Percentiles rank a stretch among this genome's conserved stretches.
Conservation (phyloP, 1,284 basidiomycete genomes). For the Meira miltonrushii region DNA sequence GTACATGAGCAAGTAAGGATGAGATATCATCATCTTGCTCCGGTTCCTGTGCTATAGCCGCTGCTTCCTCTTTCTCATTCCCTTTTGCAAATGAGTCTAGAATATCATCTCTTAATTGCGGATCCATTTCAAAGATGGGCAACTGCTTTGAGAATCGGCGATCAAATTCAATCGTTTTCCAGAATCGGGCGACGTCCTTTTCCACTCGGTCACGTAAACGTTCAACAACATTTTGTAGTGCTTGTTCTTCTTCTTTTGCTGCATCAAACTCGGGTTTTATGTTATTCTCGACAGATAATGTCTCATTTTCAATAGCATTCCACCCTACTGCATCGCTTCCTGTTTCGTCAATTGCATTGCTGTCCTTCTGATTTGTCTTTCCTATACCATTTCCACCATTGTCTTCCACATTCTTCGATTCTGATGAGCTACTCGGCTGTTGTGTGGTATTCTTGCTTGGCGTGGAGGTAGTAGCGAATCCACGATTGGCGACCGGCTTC, state of each 20-base stretch:
- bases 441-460: slow-evolving; percentile 65
- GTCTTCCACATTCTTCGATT: not conserved
- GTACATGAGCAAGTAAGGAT: slow-evolving; percentile 1
- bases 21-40: not conserved
- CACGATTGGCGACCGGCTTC: slow-evolving; percentile 41
- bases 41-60: not conserved
- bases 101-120: slow-evolving; percentile 61
- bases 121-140: slow-evolving; percentile 64
- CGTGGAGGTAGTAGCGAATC: slow-evolving; percentile 60
- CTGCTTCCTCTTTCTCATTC: not conserved
- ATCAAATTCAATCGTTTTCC: slow-evolving; percentile 76
- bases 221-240: slow-evolving; percentile 57
- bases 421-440: not conserved
- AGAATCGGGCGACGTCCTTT: slow-evolving; percentile 71
- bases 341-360: slow-evolving; percentile 24
- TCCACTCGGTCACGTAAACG: slow-evolving; percentile 80
- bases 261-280: slow-evolving; percentile 23
- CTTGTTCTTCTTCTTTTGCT: slow-evolving; percentile 44
- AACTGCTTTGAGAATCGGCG: slow-evolving; percentile 68
- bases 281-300: not conserved
- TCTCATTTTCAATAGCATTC: not conserved
- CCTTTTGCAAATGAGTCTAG: slow-evolving; percentile 58
- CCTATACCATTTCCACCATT: slow-evolving; percentile 21
- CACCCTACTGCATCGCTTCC: slow-evolving; percentile 11
- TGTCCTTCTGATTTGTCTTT: no score